Base-by-base conservation (phyloP, 1,139 yeast species). In the Saccharomycopsis crataegensis region DNA sequence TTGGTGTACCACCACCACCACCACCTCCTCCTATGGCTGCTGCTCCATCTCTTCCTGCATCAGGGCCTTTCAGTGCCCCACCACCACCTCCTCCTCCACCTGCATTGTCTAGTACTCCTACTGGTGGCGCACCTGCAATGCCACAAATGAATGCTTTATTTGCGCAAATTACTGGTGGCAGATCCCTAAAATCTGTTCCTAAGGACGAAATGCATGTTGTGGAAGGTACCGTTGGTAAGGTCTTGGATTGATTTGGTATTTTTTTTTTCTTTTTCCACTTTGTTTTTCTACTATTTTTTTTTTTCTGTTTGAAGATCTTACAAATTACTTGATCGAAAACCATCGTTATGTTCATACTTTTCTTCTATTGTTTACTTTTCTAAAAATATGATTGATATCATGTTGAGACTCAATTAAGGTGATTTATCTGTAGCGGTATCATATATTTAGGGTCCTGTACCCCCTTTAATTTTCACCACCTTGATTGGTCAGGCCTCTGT, bases 121-220 rank as follows among this genome's bases (percentile, higher is more conserved):
- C 49, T 36, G 49, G 48, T 12, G 49, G 52, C 9, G 50, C 52
- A 11, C 48, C 48, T 8, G 47, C 55, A 14, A 4, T 45, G 1
- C 73, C 74, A 8, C 65, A 69, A 54, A 67, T 76, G 33, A 66
- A 69, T 34, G 79, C 79, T 0, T 67, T 76, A 50, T 67, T 76
- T 53, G 76, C 76, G 3, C 78, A 76, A 62, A 76, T 76, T 49
- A 69, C 70, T 2, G 75, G 76, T 1, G 80, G 80, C 8, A 68
- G 64, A 46, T 57, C 72, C 1, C 69, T 76, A 60, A 72, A 66
- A 55, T 74, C 65, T 58, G 79, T 76, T 6, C 70, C 70, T 56
- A 71, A 70, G 16, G 64, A 65, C 44, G 68, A 75, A 59, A 68
- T 74, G 63, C 66, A 69, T 47, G 65, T 73, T 50, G 66, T 73